A percentile compares a stretch with the other conserved stretches of the same genome.
phyloP scores from a whole-genome alignment of 1,284 basidiomycete genomes.

The Cryptococcus deneoformans region DNA sequence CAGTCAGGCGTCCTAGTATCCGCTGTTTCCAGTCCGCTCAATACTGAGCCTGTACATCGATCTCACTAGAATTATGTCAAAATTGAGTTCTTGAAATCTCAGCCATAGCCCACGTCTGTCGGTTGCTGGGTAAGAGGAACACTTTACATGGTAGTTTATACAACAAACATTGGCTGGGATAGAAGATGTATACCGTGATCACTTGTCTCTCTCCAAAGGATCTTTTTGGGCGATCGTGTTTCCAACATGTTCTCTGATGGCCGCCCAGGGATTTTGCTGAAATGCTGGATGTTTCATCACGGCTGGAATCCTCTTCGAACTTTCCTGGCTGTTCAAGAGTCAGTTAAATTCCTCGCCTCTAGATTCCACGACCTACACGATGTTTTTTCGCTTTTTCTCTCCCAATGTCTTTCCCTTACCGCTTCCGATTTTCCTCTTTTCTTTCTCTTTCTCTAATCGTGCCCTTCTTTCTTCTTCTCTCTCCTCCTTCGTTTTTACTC shows the following conservation, averaged over 20 bases:
- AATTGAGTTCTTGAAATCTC: too few relatives aligned
- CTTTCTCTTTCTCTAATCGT: constrained; percentile 13
- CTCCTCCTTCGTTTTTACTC: constrained; percentile 9
- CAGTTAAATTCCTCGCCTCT: not conserved
- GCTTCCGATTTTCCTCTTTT: constrained; percentile 39
- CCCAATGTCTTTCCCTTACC: constrained; percentile 41
- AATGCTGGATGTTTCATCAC: constrained; percentile 45
- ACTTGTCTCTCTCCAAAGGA: not conserved
- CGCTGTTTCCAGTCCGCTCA: too few relatives aligned
- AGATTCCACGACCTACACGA: constrained; percentile 35
- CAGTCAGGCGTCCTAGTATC: too few relatives aligned
- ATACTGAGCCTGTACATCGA: too few relatives aligned
- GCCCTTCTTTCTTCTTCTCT: constrained; percentile 13
- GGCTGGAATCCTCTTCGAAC: constrained; percentile 39
- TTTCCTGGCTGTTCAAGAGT: constrained; percentile 21
- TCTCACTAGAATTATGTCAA: too few relatives aligned
- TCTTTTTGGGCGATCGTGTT: constrained; percentile 37
- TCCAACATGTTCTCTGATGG: constrained; percentile 45
- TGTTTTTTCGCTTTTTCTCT: constrained; percentile 41
- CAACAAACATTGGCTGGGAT: not conserved
- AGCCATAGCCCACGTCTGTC: too few relatives aligned
- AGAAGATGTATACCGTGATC: not conserved
- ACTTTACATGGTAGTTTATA: not conserved
- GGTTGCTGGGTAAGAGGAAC: too few relatives aligned
- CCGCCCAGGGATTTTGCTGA: constrained; percentile 47